Conservation (phyloP, 164 flowering plant species). For the Aristolochia californica region DNA sequence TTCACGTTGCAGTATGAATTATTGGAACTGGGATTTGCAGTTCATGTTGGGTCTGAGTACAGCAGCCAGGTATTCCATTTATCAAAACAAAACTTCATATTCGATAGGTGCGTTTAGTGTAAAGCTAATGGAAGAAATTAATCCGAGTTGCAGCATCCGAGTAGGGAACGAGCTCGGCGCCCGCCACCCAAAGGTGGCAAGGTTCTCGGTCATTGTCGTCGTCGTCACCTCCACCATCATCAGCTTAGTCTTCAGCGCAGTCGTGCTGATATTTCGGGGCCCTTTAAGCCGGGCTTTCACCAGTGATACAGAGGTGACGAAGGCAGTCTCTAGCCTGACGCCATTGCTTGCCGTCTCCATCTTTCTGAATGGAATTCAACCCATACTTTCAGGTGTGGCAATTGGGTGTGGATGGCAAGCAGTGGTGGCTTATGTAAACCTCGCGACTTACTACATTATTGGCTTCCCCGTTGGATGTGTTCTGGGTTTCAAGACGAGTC, state of each 20-base stretch:
- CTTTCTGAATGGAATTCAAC: slow-evolving; percentile 62
- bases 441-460: slow-evolving; percentile 51
- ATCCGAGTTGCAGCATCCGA: slow-evolving; percentile 44
- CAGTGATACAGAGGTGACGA: slow-evolving; percentile 27
- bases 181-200: slow-evolving; percentile 43
- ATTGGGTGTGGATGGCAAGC: slow-evolving; percentile 87
- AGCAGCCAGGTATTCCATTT: slow-evolving; percentile 16
- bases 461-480: slow-evolving; percentile 74
- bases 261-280: slow-evolving; percentile 26
- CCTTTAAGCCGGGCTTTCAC: slow-evolving; percentile 47
- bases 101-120: too few species aligned
- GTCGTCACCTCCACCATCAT: slow-evolving; percentile 34
- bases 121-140: too few species aligned
- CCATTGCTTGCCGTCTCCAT: slow-evolving; percentile 54
- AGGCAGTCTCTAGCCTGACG: slow-evolving; percentile 35
- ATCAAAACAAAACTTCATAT: too few species aligned
- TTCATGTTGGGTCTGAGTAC: slow-evolving; percentile 56
- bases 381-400: slow-evolving; percentile 58
- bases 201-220: slow-evolving; percentile 55
- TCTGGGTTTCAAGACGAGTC: slow-evolving; percentile 61
- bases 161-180: slow-evolving; percentile 77
- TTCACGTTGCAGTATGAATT: slow-evolving; percentile 46
- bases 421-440: slow-evolving; percentile 65
- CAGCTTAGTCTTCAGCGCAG: slow-evolving; percentile 32
- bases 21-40: slow-evolving; percentile 59